phyloP scores from a whole-genome alignment of 2,329 filamentous ascomycete genomes.

The Epichloe aotearoae region DNA sequence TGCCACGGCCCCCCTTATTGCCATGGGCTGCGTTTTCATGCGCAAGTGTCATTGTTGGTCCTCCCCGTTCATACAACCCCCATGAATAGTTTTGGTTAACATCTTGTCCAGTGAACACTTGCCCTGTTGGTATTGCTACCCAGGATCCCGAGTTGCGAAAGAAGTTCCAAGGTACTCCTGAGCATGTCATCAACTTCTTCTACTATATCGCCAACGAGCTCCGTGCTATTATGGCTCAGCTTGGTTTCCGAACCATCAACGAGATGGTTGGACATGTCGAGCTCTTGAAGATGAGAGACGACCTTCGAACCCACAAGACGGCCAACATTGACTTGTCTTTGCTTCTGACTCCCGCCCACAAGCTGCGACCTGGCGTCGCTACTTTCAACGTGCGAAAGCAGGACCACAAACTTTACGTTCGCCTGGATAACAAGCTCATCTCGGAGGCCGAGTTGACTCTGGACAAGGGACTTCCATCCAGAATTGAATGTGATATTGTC shows the following conservation, averaged over 20 bases:
- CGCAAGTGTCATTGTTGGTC: constrained; percentile 47
- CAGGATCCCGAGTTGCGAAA: constrained; percentile 88
- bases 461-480: constrained; percentile 83
- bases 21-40: constrained; percentile 97
- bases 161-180: constrained; percentile 86
- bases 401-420: constrained; percentile 84
- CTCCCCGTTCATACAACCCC: neutral
- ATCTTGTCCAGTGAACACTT: constrained; percentile 42
- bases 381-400: constrained; percentile 98
- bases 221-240: constrained; percentile 89
- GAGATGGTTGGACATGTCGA: constrained; percentile 96
- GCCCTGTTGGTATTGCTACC: constrained; percentile 88
- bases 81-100: neutral
- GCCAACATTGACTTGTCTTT: constrained; percentile 86
- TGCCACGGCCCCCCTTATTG: constrained; percentile 89
- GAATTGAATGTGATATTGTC: constrained; percentile 91
- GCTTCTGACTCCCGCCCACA: constrained; percentile 90
- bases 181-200: constrained; percentile 98
- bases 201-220: constrained; percentile 96
- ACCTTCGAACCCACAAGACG: constrained; percentile 77
- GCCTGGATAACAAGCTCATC: constrained; percentile 93
- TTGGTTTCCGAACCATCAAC: constrained; percentile 90
- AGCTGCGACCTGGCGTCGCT: constrained; percentile 82
- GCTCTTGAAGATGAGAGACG: constrained; percentile 72
- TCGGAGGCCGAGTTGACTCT: constrained; percentile 88